A percentile compares a stretch with the other conserved stretches of the same genome.
Conservation (phyloP, 1,139 yeast genomes). For the Hansenula lynferdii region DNA sequence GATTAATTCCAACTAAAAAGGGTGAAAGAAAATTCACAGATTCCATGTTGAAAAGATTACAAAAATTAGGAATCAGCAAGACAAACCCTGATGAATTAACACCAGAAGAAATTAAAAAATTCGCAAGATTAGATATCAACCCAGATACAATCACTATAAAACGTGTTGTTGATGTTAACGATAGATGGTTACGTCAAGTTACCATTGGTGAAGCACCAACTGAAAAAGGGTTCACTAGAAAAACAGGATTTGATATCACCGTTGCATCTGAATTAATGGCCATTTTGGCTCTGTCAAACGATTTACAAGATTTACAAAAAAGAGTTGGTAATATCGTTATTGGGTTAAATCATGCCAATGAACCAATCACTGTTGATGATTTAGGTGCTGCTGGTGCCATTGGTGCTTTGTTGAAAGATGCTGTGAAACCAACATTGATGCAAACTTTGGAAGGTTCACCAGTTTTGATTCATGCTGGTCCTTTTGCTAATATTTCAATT, state of each 20-base stretch:
- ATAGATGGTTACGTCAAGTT: conserved; percentile 68
- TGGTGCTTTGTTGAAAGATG: conserved; percentile 73
- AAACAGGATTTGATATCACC: conserved; percentile 75
- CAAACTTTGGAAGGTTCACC: conserved; percentile 85
- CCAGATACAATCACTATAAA: conserved; percentile 71
- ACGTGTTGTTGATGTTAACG: conserved; percentile 79
- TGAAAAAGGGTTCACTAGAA: conserved; percentile 69
- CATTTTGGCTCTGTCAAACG: conserved; percentile 65
- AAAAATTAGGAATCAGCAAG: conserved; percentile 58
- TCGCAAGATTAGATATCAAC: conserved; percentile 65
- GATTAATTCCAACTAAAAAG: conserved; percentile 67
- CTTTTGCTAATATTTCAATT: conserved; percentile 80
- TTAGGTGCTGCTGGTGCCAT: conserved; percentile 90
- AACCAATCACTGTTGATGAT: conserved; percentile 73
- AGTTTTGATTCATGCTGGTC: conserved; percentile 82
- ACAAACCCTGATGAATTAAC: conserved; percentile 66
- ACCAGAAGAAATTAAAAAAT: conserved; percentile 54
- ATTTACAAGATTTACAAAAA: conserved; percentile 60
- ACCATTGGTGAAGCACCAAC: conserved; percentile 77
- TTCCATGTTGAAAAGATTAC: conserved; percentile 60
- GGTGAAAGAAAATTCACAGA: conserved; percentile 62
- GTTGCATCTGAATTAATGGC: conserved; percentile 86
- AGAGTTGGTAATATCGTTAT: conserved; percentile 71
- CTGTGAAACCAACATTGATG: conserved; percentile 81
- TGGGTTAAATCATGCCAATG: conserved; percentile 58